Evolutionary conservation across 192 early-diverging fungal genomes (phyloP).

Genomic region (Podila horticola): DNA sequence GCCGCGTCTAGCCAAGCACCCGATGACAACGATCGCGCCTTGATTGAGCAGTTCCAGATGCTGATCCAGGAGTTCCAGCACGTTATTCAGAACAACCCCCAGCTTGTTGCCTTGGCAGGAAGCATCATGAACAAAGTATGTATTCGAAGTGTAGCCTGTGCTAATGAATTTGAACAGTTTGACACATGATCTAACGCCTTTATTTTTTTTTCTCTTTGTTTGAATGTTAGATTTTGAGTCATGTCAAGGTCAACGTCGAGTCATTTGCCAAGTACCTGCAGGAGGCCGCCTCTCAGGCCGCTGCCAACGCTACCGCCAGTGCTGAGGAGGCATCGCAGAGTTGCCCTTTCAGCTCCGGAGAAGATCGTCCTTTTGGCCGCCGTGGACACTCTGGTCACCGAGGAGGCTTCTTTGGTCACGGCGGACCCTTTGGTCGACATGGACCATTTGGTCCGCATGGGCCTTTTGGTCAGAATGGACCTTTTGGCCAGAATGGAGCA

Average conservation of each 20-base stretch:
- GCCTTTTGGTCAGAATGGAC: not conserved
- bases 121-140: conserved; percentile 34
- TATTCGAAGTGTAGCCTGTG: not conserved
- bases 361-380: conserved; percentile 20
- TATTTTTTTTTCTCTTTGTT: not conserved
- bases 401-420: conserved; percentile 2
- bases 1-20: not conserved
- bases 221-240: conserved; percentile 8
- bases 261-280: conserved; percentile 36
- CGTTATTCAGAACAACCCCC: conserved; percentile 48
- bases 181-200: not conserved
- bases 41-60: conserved; percentile 46
- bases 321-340: conserved; percentile 15
- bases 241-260: conserved; percentile 46
- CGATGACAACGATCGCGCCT: conserved; percentile 5
- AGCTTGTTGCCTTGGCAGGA: conserved; percentile 29
- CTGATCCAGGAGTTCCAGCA: conserved; percentile 45
- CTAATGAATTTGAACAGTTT: not conserved
- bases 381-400: not conserved
- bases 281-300: conserved; percentile 9
- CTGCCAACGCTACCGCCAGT: not conserved
- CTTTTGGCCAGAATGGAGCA: not conserved
- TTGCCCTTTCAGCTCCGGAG: conserved; percentile 23
- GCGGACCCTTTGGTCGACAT: not conserved
- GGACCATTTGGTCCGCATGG: not conserved